phyloP scores from a whole-genome alignment of 1,284 basidiomycete genomes.

The Cerrena zonata region DNA sequence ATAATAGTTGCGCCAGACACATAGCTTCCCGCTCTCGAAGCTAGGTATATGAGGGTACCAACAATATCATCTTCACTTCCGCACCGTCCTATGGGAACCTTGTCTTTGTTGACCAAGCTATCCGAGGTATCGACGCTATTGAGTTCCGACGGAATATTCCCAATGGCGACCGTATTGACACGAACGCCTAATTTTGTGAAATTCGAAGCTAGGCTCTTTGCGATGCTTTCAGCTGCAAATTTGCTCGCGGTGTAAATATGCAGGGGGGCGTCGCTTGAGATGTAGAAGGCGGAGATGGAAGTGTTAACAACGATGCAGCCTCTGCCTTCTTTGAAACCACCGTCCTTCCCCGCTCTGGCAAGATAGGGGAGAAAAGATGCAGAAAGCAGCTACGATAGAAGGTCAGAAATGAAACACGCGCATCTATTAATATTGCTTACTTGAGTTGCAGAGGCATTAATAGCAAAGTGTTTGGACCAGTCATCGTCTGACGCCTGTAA shows the following conservation, averaged over 20 bases:
- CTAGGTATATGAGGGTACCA: slow-evolving; percentile 15
- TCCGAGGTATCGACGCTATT: slow-evolving; percentile 12
- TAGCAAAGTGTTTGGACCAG: slow-evolving; percentile 15
- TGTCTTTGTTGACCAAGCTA: slow-evolving; percentile 13
- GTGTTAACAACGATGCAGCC: slow-evolving; percentile 18
- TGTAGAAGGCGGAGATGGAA: slow-evolving; percentile 18
- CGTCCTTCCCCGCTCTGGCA: slow-evolving; percentile 12
- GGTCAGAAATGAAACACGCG: neutral
- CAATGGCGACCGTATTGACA: slow-evolving; percentile 17
- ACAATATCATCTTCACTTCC: slow-evolving; percentile 17
- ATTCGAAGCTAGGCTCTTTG: slow-evolving; percentile 17
- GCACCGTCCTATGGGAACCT: slow-evolving; percentile 15
- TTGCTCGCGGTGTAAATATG: slow-evolving; percentile 17
- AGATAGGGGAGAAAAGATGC: slow-evolving; percentile 17
- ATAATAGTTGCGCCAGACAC: slow-evolving; percentile 15
- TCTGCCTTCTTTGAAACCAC: slow-evolving; percentile 14
- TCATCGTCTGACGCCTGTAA: slow-evolving; percentile 15
- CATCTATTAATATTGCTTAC: slow-evolving; percentile 6
- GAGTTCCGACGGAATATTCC: slow-evolving; percentile 17
- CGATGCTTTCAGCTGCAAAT: slow-evolving; percentile 16
- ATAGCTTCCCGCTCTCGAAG: slow-evolving; percentile 16
- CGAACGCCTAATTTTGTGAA: slow-evolving; percentile 19
- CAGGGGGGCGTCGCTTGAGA: slow-evolving; percentile 6
- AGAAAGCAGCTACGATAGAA: slow-evolving; percentile 15
- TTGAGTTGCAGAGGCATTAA: slow-evolving; percentile 15